These are phyloP conservation scores for Fraxinus cuspidata DNA, from an alignment of 257 asterid genomes.

Conservation along the genomic window DNA sequence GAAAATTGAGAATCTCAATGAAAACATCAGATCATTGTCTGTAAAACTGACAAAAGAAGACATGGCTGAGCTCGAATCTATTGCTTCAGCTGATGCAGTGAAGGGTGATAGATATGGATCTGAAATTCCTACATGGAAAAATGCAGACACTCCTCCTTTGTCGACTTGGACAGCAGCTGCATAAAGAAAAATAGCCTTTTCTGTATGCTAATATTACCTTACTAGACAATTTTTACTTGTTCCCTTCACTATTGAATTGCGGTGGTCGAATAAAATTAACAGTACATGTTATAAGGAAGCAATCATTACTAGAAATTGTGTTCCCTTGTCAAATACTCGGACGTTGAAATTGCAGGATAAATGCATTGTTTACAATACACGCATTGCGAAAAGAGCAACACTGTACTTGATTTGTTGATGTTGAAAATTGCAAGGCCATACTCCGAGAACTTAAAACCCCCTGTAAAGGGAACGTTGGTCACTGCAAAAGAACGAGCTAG, in stretches of 20 bases:
- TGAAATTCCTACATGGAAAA: conserved; percentile 22
- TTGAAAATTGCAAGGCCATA: too few species aligned
- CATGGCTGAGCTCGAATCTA: conserved; percentile 36
- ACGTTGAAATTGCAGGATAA: not conserved
- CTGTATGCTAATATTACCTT: not conserved
- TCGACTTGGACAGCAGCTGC: conserved; percentile 28
- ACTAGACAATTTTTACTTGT: not conserved
- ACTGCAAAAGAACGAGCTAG: too few species aligned
- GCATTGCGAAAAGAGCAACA: too few species aligned
- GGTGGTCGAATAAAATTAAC: not conserved
- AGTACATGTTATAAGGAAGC: not conserved
- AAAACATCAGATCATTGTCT: conserved; percentile 32
- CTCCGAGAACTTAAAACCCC: too few species aligned
- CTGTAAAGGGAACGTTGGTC: too few species aligned
- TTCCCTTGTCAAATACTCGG: too few species aligned
- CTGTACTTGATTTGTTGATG: too few species aligned
- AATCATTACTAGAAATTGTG: not conserved
- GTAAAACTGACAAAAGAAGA: conserved; percentile 38
- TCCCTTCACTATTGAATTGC: not conserved
- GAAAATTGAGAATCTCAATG: conserved; percentile 33
- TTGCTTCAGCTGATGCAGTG: conserved; percentile 31
- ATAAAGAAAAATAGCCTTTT: not conserved
- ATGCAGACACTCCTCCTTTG: conserved; percentile 34
- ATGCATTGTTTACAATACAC: not conserved
- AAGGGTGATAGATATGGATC: conserved; percentile 37